Conservation (phyloP, 1,284 basidiomycete species). For the Moesziomyces sp. region DNA sequence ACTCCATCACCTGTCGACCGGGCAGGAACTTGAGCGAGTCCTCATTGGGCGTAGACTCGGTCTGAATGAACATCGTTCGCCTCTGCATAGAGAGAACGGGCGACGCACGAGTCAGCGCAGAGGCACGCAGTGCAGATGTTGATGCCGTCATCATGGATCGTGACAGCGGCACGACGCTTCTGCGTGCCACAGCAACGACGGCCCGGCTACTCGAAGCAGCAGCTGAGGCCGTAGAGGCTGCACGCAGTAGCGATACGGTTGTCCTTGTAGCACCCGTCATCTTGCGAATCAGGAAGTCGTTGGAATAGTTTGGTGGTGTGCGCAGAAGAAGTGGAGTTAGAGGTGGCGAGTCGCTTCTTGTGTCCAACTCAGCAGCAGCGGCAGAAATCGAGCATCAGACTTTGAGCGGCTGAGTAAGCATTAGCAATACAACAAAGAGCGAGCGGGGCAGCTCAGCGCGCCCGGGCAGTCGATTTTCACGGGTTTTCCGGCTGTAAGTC, state of each 20-base stretch:
- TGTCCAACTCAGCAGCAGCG: conserved; percentile 12
- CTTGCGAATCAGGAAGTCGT: background rate
- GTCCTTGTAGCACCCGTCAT: conserved; percentile 28
- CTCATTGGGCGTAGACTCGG: conserved; percentile 95
- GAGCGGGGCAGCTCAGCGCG: no score
- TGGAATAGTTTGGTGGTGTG: background rate
- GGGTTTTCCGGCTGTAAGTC: conserved; percentile 37
- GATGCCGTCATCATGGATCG: conserved; percentile 24
- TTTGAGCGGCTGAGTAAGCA: conserved; percentile 22
- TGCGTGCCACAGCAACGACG: conserved; percentile 1
- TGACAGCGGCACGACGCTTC: conserved; percentile 2
- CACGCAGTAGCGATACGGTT: conserved; percentile 15
- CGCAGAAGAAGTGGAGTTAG: conserved; percentile 1
- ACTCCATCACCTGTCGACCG: conserved; percentile 85
- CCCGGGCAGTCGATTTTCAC: conserved; percentile 26
- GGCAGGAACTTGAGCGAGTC: conserved; percentile 99
- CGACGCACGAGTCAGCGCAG: background rate
- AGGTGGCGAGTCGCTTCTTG: conserved; percentile 11
- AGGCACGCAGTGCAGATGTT: conserved; percentile 3
- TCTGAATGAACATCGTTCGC: conserved; percentile 69
- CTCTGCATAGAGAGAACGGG: conserved; percentile 17
- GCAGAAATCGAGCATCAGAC: conserved; percentile 7
- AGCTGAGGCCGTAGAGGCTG: conserved; percentile 9
- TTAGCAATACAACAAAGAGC: conserved; percentile 4
- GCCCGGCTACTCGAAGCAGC: conserved; percentile 8